These are phyloP conservation scores for Colletotrichum spinosum DNA, from an alignment of 2,329 filamentous ascomycete genomes.

Conservation along the genomic window DNA sequence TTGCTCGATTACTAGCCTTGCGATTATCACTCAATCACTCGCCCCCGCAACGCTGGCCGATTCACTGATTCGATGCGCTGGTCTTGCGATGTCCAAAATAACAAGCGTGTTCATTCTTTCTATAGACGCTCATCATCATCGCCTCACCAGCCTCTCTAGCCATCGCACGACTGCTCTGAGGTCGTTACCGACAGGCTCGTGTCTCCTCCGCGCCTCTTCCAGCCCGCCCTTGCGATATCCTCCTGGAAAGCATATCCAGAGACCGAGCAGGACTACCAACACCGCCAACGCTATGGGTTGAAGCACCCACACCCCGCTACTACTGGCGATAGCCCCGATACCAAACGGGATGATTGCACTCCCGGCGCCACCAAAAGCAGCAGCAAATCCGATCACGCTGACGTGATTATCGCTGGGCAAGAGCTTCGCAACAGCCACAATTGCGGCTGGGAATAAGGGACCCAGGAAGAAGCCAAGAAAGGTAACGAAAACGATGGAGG, in stretches of 20 bases:
- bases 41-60: no score
- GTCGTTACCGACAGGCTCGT: conserved; percentile 14
- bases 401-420: conserved; percentile 81
- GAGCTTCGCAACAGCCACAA: conserved; percentile 80
- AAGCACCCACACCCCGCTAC: conserved; percentile 65
- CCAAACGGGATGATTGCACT: conserved; percentile 75
- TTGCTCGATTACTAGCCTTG: no score
- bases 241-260: conserved; percentile 53
- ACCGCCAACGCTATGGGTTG: conserved; percentile 67
- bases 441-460: conserved; percentile 80
- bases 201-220: conserved; percentile 13
- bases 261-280: conserved; percentile 54
- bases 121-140: neutral
- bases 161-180: neutral
- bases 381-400: conserved; percentile 82
- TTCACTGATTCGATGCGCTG: no score
- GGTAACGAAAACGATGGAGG: conserved; percentile 77
- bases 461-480: conserved; percentile 84
- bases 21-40: no score
- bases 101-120: no score
- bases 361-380: conserved; percentile 80
- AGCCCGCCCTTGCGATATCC: conserved; percentile 14
- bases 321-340: conserved; percentile 74
- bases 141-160: neutral
- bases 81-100: no score